Base-by-base conservation (phyloP, 2,329 filamentous ascomycete genomes). In the Aspergillus spinulosporus region DNA sequence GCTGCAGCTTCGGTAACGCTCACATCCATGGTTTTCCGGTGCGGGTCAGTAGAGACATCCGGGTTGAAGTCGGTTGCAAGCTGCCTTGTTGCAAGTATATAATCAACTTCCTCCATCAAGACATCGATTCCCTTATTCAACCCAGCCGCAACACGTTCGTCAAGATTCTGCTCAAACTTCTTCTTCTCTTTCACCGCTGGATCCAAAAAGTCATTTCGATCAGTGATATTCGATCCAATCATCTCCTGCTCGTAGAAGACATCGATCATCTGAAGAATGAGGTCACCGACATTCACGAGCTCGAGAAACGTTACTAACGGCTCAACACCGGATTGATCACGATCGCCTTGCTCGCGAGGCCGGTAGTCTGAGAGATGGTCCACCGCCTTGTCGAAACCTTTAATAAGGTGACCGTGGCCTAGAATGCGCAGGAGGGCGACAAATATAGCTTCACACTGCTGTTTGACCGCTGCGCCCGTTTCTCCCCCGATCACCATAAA, bases 251-350 rank as follows among this genome's bases (percentile, higher is more conserved):
- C 89, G 75, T 96, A 99, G 71, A 99, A 99, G 34, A 99, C 92
- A 70, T 99, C 94, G 57, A 99, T 86, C 94, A 99, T 99, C 73
- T 99, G 94, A 58, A 95, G 91, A 65, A 99, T 99, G 56, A 99
- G 81, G 72, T 99, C 94, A 57, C 94, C 94, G 0, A 99, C 93
- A 69, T 99, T 99, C 72, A 99, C 94, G 29, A 99, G 84, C 75
- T 99, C 94, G 59, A 99, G 85, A 67, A 99, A 99, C 0, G 90
- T 97, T 45, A 97, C 92, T 3, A 99, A 82, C 1, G 94, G 94
- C 53, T 92, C 91, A 5, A 97, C 92, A 0, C 89, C 90, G 8
- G 84, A 79, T 61, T 86, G 81, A 66, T 84, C 84, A 62, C 85
- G 66, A 78, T 88, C 90, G 0, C 68, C 68, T 59, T 76, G 74